These are phyloP conservation scores for Calendula officinalis DNA, from an alignment of 129 eudicot genomes.

Conservation along the genomic window DNA sequence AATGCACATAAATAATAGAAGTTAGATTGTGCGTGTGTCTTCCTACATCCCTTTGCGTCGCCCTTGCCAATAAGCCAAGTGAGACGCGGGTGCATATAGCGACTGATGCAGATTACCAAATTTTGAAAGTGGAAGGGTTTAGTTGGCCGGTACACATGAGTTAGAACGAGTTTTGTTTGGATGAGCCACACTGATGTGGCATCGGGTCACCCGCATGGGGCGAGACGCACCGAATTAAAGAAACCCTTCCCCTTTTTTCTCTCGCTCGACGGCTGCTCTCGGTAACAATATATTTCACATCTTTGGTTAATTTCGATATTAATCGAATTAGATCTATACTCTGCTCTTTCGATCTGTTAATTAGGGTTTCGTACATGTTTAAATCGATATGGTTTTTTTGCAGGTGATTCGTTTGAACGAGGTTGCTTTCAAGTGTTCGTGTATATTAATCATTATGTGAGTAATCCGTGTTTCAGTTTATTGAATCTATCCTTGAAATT, in stretches of 20 bases:
- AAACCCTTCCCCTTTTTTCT: neutral
- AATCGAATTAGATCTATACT: conserved; percentile 21
- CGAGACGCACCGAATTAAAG: conserved; percentile 3
- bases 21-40: no score
- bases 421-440: conserved; percentile 12
- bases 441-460: conserved; percentile 19
- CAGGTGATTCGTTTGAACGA: conserved; percentile 20
- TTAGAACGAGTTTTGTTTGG: no score
- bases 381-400: conserved; percentile 9
- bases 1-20: no score
- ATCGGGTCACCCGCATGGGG: no score
- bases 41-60: no score
- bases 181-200: no score
- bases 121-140: no score
- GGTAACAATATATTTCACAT: conserved; percentile 15
- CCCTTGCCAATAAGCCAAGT: no score
- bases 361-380: conserved; percentile 9
- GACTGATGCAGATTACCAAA: no score
- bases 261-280: conserved; percentile 24
- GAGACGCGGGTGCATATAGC: no score
- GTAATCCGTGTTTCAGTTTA: neutral
- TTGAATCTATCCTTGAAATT: neutral
- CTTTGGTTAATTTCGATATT: neutral
- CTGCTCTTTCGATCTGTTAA: conserved; percentile 23
- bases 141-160: no score